phyloP scores from a whole-genome alignment of 768 basidiomycete species.

The Cystoderma amianthinum region DNA sequence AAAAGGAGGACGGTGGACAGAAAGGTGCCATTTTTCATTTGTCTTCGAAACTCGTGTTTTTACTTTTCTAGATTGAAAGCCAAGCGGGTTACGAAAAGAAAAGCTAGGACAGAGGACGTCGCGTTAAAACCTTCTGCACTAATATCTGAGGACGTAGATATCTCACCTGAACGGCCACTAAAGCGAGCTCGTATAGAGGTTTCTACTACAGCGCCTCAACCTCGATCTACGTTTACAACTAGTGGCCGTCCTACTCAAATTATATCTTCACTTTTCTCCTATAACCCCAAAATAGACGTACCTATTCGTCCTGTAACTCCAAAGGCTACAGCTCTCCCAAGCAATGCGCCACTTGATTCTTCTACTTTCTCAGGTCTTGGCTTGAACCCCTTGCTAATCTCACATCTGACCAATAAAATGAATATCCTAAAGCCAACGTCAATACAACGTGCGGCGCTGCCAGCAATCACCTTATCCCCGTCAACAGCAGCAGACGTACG shows the following conservation, averaged over 20 bases:
- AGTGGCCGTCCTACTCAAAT: slow-evolving; percentile 42
- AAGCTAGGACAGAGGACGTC: slow-evolving; percentile 30
- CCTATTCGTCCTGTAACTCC: slow-evolving; percentile 19
- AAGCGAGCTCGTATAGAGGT: slow-evolving; percentile 39
- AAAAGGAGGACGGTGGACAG: slow-evolving; percentile 72
- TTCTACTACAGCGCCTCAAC: slow-evolving; percentile 12
- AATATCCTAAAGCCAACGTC: slow-evolving; percentile 80
- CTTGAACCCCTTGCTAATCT: slow-evolving; percentile 70
- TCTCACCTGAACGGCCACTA: slow-evolving; percentile 23
- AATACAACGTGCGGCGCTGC: slow-evolving; percentile 79
- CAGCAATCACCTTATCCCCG: slow-evolving; percentile 31
- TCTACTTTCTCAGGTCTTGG: slow-evolving; percentile 81
- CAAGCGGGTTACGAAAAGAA: slow-evolving; percentile 63
- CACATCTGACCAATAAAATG: slow-evolving; percentile 79
- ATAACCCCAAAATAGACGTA: slow-evolving; percentile 63
- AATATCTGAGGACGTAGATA: slow-evolving; percentile 13
- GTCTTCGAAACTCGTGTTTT: slow-evolving; percentile 1
- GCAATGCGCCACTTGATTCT: slow-evolving; percentile 80
- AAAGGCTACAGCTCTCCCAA: slow-evolving; percentile 40
- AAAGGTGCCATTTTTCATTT: slow-evolving; percentile 37
- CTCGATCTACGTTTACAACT: slow-evolving; percentile 14
- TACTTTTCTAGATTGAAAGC: slow-evolving; percentile 62
- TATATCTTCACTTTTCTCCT: slow-evolving; percentile 87
- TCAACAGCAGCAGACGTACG: slow-evolving; percentile 34
- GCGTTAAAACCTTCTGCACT: slow-evolving; percentile 4